These are phyloP conservation scores for Striga hermonthica DNA, from an alignment of 305 asterid genomes.

Conservation along the genomic window DNA sequence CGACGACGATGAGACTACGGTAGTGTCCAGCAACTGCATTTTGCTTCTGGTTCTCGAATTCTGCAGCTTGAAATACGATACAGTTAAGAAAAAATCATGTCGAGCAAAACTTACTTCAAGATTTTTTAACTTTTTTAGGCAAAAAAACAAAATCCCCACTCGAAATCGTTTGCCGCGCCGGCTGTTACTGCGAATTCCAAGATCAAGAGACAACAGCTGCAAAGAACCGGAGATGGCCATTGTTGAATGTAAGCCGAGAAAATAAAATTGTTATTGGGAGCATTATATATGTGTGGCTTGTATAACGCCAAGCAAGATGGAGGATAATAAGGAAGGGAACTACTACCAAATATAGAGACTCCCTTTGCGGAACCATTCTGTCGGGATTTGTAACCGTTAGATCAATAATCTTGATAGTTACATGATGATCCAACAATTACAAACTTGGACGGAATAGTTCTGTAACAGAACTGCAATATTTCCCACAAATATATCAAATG, in stretches of 20 bases:
- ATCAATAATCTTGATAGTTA: no score
- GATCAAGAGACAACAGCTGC: constrained; percentile 51
- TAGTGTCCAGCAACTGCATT: constrained; percentile 35
- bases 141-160: constrained; percentile 32
- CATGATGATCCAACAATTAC: no score
- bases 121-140: neutral
- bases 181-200: constrained; percentile 54
- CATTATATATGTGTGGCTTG: neutral
- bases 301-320: neutral
- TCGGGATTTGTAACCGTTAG: no score
- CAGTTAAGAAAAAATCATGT: constrained; percentile 10
- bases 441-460: no score
- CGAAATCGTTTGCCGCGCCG: constrained; percentile 35
- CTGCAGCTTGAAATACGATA: constrained; percentile 41
- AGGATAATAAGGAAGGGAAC: neutral
- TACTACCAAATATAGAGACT: no score
- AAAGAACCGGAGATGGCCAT: constrained; percentile 58
- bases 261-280: constrained; percentile 1
- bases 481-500: no score
- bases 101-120: neutral
- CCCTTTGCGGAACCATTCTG: no score
- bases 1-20: constrained; percentile 36
- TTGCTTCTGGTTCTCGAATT: constrained; percentile 39
- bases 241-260: constrained; percentile 29
- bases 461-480: no score